Percentiles rank a stretch among this genome's conserved stretches.
Conservation (phyloP, 2,329 filamentous ascomycete genomes). For the Sclerotinia sclerotiorum region DNA sequence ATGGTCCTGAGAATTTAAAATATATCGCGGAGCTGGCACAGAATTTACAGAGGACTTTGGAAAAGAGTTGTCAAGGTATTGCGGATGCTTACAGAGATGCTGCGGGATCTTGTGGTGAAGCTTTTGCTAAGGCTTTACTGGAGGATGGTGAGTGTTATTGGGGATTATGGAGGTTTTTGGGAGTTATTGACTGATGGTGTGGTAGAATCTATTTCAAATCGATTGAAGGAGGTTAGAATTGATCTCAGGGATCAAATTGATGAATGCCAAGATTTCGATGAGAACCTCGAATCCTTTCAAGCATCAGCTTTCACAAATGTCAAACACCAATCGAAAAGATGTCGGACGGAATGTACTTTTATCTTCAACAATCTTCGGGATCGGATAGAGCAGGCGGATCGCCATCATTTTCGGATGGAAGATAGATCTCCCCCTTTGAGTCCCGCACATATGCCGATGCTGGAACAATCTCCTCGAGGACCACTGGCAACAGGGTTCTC, state of each 20-base stretch:
- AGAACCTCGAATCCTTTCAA: slow-evolving; percentile 35
- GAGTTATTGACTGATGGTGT: slow-evolving; percentile 20
- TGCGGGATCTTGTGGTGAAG: slow-evolving; percentile 31
- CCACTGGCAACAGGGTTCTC: neutral
- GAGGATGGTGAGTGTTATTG: slow-evolving; percentile 34
- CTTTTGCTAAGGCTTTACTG: slow-evolving; percentile 33
- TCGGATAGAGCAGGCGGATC: slow-evolving; percentile 24
- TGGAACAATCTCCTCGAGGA: slow-evolving; percentile 11
- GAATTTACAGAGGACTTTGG: slow-evolving; percentile 33
- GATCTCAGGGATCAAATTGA: slow-evolving; percentile 37
- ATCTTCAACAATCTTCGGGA: slow-evolving; percentile 34
- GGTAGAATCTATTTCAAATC: slow-evolving; percentile 32
- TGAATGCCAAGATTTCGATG: slow-evolving; percentile 36
- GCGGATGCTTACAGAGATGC: slow-evolving; percentile 34
- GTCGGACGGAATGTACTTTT: slow-evolving; percentile 32
- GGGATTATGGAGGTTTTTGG: neutral
- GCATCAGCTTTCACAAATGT: slow-evolving; percentile 30
- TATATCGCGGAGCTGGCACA: slow-evolving; percentile 35
- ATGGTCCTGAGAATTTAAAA: slow-evolving; percentile 30
- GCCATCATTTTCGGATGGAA: slow-evolving; percentile 22
- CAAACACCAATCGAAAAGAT: slow-evolving; percentile 34
- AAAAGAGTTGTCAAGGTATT: slow-evolving; percentile 31
- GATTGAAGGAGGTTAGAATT: slow-evolving; percentile 36
- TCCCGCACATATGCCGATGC: slow-evolving; percentile 10
- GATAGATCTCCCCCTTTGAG: slow-evolving; percentile 21